Base-by-base conservation (phyloP, 495 filamentous ascomycete genomes). In the Tuber umbilicatum region DNA sequence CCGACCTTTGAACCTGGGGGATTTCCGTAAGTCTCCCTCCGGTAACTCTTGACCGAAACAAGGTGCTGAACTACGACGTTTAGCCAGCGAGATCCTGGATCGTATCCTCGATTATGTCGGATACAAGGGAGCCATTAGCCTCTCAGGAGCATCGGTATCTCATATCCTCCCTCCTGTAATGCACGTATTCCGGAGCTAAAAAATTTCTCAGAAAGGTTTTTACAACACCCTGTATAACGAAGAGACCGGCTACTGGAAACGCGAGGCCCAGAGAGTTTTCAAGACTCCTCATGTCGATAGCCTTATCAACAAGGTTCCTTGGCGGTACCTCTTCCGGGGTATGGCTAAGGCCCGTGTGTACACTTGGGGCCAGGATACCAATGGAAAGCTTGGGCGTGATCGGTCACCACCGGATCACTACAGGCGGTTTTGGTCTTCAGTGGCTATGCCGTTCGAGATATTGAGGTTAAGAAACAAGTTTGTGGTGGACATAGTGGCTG, bases 321-420 rank as follows among this genome's bases (percentile, higher is more conserved):
- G 31, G 50, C 76, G 73, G 73, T 47, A 79, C 12, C 64, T 81
- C 39, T 81, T 80, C 70, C 60, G 73, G 17, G 70, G 73, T 21
- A 71, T 81, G 7, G 69, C 17, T 37, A 81, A 60, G 50, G 79
- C 79, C 27, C 78, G 42, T 12, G 69, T 81, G 27, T 81, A 74
- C 39, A 81, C 79, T 1, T 81, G 79, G 79, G 79, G 79, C 19
- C 73, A 80, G 47, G 74, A 68, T 9, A 45, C 74, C 37, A 17
- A 72, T 4, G 78, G 75, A 19, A 81, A 76, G 45, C 75, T 81
- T 14, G 79, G 79, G 1, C 78, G 81, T 64, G 55, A 64, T 64
- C 55, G 31, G 27, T 31, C 55, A 27, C 55, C 27, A 35, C 55
- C 55, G 27, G 5, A 35, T 14, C 12, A 35, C 35, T 64, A 64